Base-by-base conservation (phyloP, 1,284 basidiomycete genomes). In the Volvariella volvacea region DNA sequence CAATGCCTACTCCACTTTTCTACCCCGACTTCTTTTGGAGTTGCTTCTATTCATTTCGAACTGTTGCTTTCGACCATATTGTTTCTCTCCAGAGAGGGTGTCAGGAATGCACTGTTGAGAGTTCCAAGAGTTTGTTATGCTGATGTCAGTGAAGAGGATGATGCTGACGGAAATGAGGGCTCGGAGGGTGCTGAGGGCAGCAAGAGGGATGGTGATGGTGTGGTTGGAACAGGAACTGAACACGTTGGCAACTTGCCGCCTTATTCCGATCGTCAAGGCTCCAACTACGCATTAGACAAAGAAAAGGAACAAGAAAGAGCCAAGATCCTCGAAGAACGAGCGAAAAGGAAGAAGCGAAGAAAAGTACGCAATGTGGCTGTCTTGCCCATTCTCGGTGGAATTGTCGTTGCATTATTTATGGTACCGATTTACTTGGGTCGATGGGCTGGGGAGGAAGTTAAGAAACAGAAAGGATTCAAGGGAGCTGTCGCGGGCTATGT, bases 81-180 rank as follows among this genome's bases (percentile, higher is more conserved):
- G 31, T 96, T 98, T 60, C 73, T 98, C 4, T 86, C 88, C 22
- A 74, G 95, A 8, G 96, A 99, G 62, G 94, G 93, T 3, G 78
- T 98, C 8, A 76, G 93, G 30, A 90, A 86, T 60, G 83, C 88
- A 4, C 73, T 95, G 1, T 69, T 94, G 21, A 66, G 72, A 38
- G 63, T 60, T 40, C 25, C 25, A 6, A 28, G 25, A 12, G 25
- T 28, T 12, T 6, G 12, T 12, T 28, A 28, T 12, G 25, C 12
- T 28, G 25, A 28, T 28, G 25, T 28, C 12, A 12, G 25, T 6
- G 25, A 28, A 12, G 25, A 28, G 25, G 12, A 12, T 12, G 12
- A 28, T 12, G 12, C 25, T 28, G 12, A n/a, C n/a, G n/a, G n/a
- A n/a, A n/a, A n/a, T n/a, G n/a, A n/a, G n/a, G n/a, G n/a, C n/a